A percentile compares a stretch with the other conserved stretches of the same genome.
phyloP scores from a whole-genome alignment of 2,329 filamentous ascomycete genomes.

The Fusarium sacchari region DNA sequence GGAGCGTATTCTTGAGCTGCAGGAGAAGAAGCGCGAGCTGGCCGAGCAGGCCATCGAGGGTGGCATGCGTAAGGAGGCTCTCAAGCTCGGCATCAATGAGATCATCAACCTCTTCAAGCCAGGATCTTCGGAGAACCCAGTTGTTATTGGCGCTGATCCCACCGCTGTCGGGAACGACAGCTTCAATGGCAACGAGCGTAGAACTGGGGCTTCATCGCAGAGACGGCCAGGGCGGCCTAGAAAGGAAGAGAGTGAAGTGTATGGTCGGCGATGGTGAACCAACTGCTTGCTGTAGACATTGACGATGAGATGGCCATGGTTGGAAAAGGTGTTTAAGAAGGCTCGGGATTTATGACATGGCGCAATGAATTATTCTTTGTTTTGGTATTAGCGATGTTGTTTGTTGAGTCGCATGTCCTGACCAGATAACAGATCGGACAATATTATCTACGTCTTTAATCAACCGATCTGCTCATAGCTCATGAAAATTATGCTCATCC shows the following conservation, averaged over 20 bases:
- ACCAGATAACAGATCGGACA: neutral
- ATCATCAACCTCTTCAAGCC: constrained; percentile 89
- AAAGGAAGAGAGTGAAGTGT: constrained; percentile 35
- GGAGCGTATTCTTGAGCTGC: constrained; percentile 91
- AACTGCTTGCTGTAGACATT: neutral
- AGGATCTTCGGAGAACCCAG: constrained; percentile 53
- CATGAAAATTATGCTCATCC: neutral
- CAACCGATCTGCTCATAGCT: constrained; percentile 5
- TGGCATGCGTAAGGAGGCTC: constrained; percentile 74
- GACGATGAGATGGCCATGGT: neutral
- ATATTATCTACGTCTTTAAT: neutral
- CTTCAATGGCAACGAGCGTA: constrained; percentile 28
- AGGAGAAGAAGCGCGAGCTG: constrained; percentile 91
- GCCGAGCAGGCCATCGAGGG: constrained; percentile 93
- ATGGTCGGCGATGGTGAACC: constrained; percentile 34
- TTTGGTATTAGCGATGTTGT: neutral
- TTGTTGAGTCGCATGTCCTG: neutral
- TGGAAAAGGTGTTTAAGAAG: constrained; percentile 8
- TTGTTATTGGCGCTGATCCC: constrained; percentile 31
- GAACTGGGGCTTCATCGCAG: constrained; percentile 40
- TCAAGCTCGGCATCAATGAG: constrained; percentile 91
- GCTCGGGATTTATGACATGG: constrained; percentile 5
- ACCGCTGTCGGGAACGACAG: constrained; percentile 23
- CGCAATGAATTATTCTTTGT: neutral
- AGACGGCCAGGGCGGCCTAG: constrained; percentile 40